Evolutionary conservation across 306 rosid species (phyloP).

Genomic region (Boehmeria nivea): DNA sequence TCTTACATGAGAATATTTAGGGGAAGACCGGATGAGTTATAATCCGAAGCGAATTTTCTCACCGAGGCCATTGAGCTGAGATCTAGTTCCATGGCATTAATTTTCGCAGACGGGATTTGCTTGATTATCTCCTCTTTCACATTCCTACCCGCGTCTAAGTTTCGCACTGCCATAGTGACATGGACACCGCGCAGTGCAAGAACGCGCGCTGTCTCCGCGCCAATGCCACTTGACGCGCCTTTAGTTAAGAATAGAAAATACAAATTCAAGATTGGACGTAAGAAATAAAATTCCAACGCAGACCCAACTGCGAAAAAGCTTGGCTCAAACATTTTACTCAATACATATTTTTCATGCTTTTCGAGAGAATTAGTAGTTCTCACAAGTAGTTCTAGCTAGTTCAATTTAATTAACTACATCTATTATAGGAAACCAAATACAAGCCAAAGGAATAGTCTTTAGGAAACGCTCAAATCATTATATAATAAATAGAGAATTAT

Average conservation of each 20-base stretch:
- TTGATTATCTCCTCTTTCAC: conserved; percentile 41
- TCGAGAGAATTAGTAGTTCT: no score
- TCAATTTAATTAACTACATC: no score
- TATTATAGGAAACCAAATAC: no score
- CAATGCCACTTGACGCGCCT: conserved; percentile 90
- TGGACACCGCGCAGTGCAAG: conserved; percentile 68
- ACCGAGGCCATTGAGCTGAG: conserved; percentile 69
- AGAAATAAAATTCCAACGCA: conserved; percentile 7
- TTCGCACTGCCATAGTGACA: conserved; percentile 85
- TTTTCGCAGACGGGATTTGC: conserved; percentile 50
- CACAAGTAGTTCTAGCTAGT: no score
- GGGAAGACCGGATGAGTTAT: conserved; percentile 53
- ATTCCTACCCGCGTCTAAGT: conserved; percentile 36
- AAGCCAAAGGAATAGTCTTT: no score
- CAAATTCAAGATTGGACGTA: background rate
- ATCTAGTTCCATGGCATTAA: conserved; percentile 68
- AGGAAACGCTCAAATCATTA: no score
- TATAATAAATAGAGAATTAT: no score
- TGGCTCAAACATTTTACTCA: no score
- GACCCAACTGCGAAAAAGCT: no score
- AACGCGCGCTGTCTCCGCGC: conserved; percentile 64
- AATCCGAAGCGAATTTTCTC: conserved; percentile 62
- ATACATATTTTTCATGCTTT: no score
- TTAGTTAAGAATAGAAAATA: background rate
- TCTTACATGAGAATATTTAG: conserved; percentile 66